Evolutionary conservation across 2,329 filamentous ascomycete species (phyloP).

Genomic region (Anisogramma anomala): DNA sequence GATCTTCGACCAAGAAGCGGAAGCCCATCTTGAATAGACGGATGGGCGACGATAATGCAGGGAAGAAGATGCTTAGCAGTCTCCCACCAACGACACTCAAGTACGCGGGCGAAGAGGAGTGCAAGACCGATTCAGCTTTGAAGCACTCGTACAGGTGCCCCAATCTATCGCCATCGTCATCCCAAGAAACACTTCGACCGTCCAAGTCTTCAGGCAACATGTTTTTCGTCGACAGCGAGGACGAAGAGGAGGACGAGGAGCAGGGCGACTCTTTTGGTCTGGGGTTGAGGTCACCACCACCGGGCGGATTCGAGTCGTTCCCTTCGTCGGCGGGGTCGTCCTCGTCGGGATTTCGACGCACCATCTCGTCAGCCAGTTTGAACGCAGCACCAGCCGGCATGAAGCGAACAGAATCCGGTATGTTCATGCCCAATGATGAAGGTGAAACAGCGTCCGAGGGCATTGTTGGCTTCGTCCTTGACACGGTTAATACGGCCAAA

Average conservation of each 20-base stretch:
- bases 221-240: slow-evolving; percentile 49
- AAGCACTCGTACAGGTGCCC: slow-evolving; percentile 47
- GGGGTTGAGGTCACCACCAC: slow-evolving; percentile 16
- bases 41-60: slow-evolving; percentile 30
- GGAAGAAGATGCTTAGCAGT: slow-evolving; percentile 79
- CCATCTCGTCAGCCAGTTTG: slow-evolving; percentile 38
- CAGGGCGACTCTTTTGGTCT: slow-evolving; percentile 16
- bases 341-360: slow-evolving; percentile 30
- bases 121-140: slow-evolving; percentile 49
- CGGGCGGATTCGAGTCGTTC: slow-evolving; percentile 8
- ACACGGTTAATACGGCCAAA: slow-evolving; percentile 64
- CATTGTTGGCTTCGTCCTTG: slow-evolving; percentile 67
- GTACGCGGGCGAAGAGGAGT: slow-evolving; percentile 65
- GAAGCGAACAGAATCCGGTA: slow-evolving; percentile 70
- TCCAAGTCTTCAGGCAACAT: slow-evolving; percentile 55
- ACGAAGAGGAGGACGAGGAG: slow-evolving; percentile 38
- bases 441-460: slow-evolving; percentile 53
- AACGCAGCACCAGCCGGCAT: slow-evolving; percentile 48
- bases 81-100: slow-evolving; percentile 81
- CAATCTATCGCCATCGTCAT: slow-evolving; percentile 59
- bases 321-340: slow-evolving; percentile 11
- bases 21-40: slow-evolving; percentile 37
- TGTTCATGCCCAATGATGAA: slow-evolving; percentile 83
- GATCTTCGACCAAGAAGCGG: slow-evolving; percentile 45
- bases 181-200: slow-evolving; percentile 70